Evolutionary conservation across 768 basidiomycete genomes (phyloP).

Genomic region (Suillus decipiens): DNA sequence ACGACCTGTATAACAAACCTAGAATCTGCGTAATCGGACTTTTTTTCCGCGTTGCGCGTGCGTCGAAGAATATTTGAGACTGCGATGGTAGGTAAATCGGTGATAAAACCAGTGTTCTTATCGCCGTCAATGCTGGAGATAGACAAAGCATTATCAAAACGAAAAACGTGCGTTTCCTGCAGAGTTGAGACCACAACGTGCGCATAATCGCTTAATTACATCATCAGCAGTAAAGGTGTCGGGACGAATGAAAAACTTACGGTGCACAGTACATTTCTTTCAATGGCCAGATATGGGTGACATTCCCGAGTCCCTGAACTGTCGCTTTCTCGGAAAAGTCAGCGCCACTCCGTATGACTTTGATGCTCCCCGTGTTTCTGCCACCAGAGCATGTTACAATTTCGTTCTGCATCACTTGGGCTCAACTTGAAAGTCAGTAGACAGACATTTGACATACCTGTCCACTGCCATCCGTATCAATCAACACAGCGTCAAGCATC

Average conservation of each 20-base stretch:
- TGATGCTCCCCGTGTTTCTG: conserved; percentile 72
- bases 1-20: conserved; percentile 76
- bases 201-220: conserved; percentile 46
- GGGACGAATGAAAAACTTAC: conserved; percentile 39
- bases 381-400: conserved; percentile 88
- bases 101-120: conserved; percentile 50
- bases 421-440: neutral
- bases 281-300: conserved; percentile 67
- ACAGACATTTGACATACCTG: conserved; percentile 47
- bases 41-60: conserved; percentile 19
- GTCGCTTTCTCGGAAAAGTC: conserved; percentile 68
- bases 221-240: neutral
- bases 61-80: conserved; percentile 54
- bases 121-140: conserved; percentile 35
- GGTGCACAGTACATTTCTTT: conserved; percentile 45
- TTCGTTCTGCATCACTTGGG: conserved; percentile 50
- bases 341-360: conserved; percentile 79
- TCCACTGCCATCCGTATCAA: conserved; percentile 69
- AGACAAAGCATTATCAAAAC: conserved; percentile 38
- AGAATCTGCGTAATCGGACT: conserved; percentile 43
- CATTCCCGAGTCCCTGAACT: conserved; percentile 55
- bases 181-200: conserved; percentile 64
- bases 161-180: conserved; percentile 54
- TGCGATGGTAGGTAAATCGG: conserved; percentile 58
- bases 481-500: conserved; percentile 76